These are phyloP conservation scores for Aaosphaeria arxii DNA, from an alignment of 2,329 filamentous ascomycete genomes.

Conservation along the genomic window DNA sequence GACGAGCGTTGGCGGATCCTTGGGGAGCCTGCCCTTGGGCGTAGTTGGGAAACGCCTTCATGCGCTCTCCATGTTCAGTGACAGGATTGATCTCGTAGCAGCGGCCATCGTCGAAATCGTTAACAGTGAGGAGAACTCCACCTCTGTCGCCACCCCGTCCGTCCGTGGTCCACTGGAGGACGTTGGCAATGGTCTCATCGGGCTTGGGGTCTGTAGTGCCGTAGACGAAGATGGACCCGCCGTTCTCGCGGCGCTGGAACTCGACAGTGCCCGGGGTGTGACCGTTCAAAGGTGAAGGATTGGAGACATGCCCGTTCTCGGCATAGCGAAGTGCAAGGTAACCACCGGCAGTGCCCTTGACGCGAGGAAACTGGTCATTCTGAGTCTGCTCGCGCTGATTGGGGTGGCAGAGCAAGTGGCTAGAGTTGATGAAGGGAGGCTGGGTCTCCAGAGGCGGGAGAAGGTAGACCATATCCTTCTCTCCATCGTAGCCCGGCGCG, in stretches of 20 bases:
- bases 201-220: constrained; percentile 47
- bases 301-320: constrained; percentile 51
- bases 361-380: constrained; percentile 55
- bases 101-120: constrained; percentile 84
- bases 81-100: constrained; percentile 75
- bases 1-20: constrained; percentile 8
- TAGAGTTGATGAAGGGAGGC: constrained; percentile 46
- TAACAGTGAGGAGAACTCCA: constrained; percentile 71
- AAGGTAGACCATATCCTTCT: constrained; percentile 58
- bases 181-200: constrained; percentile 58
- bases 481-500: constrained; percentile 54
- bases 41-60: constrained; percentile 54
- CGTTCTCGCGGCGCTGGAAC: constrained; percentile 17
- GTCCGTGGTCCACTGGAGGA: constrained; percentile 78
- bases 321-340: constrained; percentile 50
- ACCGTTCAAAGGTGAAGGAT: constrained; percentile 37
- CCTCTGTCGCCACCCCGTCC: constrained; percentile 78
- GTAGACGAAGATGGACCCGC: constrained; percentile 48
- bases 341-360: constrained; percentile 53
- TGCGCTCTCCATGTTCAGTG: constrained; percentile 58
- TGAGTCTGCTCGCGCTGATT: constrained; percentile 58
- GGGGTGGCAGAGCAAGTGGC: constrained; percentile 61
- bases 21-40: constrained; percentile 47
- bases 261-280: constrained; percentile 30
- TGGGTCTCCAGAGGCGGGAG: constrained; percentile 36